phyloP scores from a whole-genome alignment of 371 early-diverging fungal genomes.

The Saksenaea vasiformis region DNA sequence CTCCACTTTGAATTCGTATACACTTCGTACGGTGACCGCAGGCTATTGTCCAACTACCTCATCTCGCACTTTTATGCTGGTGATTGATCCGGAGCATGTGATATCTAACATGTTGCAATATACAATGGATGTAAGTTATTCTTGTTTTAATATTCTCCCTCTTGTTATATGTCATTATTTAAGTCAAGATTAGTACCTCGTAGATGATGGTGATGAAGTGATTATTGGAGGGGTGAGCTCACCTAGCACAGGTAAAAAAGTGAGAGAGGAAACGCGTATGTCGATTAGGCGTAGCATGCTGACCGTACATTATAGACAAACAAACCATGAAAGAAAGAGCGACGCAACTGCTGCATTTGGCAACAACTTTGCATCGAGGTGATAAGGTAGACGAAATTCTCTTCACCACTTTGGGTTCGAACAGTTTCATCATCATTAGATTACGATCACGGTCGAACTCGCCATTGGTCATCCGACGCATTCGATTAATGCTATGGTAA shows the following conservation, averaged over 20 bases:
- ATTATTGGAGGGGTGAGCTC: conserved; percentile 2
- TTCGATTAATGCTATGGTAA: conserved; percentile 11
- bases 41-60: conserved; percentile 12
- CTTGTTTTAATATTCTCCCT: neutral
- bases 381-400: neutral
- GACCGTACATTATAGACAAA: neutral
- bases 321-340: neutral
- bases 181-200: conserved; percentile 9
- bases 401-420: neutral
- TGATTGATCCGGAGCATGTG: conserved; percentile 7
- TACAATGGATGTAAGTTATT: conserved; percentile 1
- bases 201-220: conserved; percentile 18
- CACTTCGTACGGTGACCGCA: conserved; percentile 13
- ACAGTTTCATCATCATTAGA: neutral
- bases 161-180: neutral
- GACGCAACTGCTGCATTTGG: neutral
- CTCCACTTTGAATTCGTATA: conserved; percentile 13
- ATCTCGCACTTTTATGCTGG: conserved; percentile 18
- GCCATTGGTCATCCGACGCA: conserved; percentile 1
- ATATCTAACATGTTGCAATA: conserved; percentile 5
- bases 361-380: neutral
- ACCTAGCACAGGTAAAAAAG: neutral
- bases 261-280: neutral
- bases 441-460: conserved; percentile 2
- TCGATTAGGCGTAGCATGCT: neutral